Conservation (phyloP, 371 early-diverging fungal species). For the Mortierella sp. region DNA sequence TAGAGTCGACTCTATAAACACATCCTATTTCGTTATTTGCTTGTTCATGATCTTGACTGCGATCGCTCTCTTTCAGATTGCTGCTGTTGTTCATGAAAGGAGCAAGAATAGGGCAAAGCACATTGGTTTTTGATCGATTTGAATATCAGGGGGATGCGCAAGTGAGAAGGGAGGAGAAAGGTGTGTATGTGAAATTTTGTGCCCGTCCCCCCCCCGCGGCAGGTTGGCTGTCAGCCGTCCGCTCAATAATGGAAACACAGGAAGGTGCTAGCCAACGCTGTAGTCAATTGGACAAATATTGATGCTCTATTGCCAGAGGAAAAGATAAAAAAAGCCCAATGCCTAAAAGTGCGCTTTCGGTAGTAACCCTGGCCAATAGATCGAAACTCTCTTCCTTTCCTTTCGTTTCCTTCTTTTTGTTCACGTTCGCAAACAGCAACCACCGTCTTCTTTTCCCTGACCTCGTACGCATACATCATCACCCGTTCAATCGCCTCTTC, state of each 20-base stretch:
- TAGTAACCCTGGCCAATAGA: background rate
- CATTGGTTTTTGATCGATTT: no score
- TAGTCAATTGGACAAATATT: background rate
- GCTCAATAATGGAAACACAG: background rate
- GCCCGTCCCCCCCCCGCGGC: no score
- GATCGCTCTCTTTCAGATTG: no score
- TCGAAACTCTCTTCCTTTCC: background rate
- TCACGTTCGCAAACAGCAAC: background rate
- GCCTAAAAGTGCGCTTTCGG: background rate
- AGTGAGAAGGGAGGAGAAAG: background rate
- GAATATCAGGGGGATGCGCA: no score
- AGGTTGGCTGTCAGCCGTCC: background rate
- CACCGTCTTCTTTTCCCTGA: no score
- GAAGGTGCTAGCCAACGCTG: background rate
- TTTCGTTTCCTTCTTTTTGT: background rate
- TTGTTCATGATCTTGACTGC: no score
- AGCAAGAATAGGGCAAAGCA: no score
- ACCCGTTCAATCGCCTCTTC: no score
- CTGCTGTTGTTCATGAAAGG: no score
- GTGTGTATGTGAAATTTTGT: background rate
- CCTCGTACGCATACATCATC: no score
- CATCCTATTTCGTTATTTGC: background rate
- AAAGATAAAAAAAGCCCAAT: slow-evolving; percentile 5
- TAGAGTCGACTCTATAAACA: background rate
- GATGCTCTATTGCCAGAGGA: background rate